These are phyloP conservation scores for Bolboschoenoplectus hybrid DNA, from an alignment of 202 grass and related monocot genomes.

Conservation along the genomic window DNA sequence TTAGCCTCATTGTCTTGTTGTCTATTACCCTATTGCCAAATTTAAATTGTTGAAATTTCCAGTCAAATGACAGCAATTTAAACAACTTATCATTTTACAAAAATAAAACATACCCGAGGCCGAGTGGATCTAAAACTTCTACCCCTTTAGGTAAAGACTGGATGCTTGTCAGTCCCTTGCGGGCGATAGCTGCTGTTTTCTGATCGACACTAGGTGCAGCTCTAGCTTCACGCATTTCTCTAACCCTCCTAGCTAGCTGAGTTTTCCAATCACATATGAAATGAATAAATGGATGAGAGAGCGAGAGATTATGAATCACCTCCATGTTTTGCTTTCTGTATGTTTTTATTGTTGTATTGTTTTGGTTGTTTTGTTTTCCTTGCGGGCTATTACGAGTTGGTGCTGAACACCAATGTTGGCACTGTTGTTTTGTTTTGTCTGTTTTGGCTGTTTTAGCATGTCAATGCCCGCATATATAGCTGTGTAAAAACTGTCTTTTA, in stretches of 20 bases:
- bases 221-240: constrained; percentile 96
- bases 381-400: too few species aligned
- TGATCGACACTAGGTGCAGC: constrained; percentile 68
- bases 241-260: constrained; percentile 83
- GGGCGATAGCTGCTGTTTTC: constrained; percentile 59
- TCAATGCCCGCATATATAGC: too few species aligned
- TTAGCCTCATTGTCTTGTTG: constrained; percentile 89
- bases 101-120: constrained; percentile 61
- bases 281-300: constrained; percentile 1
- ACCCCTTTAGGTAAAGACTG: constrained; percentile 93
- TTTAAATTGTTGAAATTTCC: constrained; percentile 42
- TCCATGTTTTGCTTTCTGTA: background rate
- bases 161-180: constrained; percentile 68
- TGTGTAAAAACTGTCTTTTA: too few species aligned
- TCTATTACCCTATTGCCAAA: constrained; percentile 79
- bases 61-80: background rate
- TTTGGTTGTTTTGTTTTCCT: too few species aligned
- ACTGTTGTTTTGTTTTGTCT: too few species aligned
- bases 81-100: background rate
- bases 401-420: too few species aligned
- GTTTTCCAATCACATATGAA: constrained; percentile 40
- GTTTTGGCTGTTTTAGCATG: too few species aligned
- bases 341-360: too few species aligned
- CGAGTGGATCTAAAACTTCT: constrained; percentile 96
- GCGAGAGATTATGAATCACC: background rate